phyloP scores from a whole-genome alignment of 208 protist species.

The Histomonas meleagridis region DNA sequence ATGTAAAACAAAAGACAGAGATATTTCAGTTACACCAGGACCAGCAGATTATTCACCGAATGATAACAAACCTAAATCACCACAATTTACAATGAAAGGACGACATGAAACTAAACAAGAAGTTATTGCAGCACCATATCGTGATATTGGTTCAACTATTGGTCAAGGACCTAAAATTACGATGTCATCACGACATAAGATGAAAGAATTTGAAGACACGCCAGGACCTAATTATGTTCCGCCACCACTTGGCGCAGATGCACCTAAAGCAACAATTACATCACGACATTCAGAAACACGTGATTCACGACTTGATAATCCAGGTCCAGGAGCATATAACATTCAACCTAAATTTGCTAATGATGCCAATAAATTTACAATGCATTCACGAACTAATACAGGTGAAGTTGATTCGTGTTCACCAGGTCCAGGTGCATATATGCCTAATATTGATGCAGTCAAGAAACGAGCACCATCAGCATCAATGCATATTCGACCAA shows the following conservation, averaged over 20 bases:
- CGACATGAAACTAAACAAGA: background rate
- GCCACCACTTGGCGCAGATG: background rate
- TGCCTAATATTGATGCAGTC: background rate
- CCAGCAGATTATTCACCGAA: too few relatives aligned
- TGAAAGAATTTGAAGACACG: background rate
- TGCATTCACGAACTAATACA: background rate
- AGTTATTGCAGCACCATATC: background rate
- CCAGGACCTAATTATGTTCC: slow-evolving; percentile 9
- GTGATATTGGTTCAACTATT: background rate
- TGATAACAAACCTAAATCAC: background rate
- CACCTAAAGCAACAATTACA: background rate
- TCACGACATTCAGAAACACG: background rate
- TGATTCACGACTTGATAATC: background rate
- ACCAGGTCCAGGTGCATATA: background rate
- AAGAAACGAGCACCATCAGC: background rate
- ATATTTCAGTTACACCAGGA: too few relatives aligned
- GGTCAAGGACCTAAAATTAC: slow-evolving; percentile 2
- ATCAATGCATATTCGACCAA: background rate
- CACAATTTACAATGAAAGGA: background rate
- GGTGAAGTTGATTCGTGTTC: background rate
- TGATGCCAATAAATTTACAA: background rate
- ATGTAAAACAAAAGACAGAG: too few relatives aligned
- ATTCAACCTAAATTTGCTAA: background rate
- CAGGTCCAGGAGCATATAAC: background rate
- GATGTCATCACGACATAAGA: background rate